Evolutionary conservation across 2,329 filamentous ascomycete species (phyloP).

Genomic region (Madurella mycetomatis): DNA sequence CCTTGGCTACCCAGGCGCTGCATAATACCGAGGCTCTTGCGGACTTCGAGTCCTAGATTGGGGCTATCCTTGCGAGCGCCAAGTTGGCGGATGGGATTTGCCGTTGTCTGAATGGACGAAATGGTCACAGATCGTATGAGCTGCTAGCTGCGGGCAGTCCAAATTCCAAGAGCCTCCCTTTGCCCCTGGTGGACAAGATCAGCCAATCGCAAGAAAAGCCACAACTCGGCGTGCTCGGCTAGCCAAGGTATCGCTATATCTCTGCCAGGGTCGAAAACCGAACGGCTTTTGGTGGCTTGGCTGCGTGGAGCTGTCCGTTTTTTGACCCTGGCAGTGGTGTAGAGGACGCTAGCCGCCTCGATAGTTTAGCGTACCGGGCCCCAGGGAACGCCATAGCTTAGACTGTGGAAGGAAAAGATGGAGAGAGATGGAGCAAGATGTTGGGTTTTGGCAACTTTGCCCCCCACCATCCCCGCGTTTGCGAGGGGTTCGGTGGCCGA

Average conservation of each 20-base stretch:
- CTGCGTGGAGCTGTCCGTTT: too few relatives aligned
- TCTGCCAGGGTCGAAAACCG: too few relatives aligned
- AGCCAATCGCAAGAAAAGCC: conserved; percentile 18
- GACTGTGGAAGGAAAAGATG: neutral
- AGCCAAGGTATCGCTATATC: neutral
- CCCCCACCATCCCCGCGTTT: conserved; percentile 11
- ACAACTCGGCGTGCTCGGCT: conserved; percentile 12
- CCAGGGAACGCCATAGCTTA: neutral
- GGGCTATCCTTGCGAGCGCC: conserved; percentile 7
- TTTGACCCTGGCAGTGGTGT: too few relatives aligned
- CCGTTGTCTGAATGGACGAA: neutral
- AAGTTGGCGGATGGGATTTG: conserved; percentile 1
- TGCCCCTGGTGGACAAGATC: neutral
- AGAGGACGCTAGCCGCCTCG: neutral
- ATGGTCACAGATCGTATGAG: neutral
- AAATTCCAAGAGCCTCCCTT: conserved; percentile 10
- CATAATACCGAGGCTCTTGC: conserved; percentile 9
- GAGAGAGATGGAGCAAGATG: neutral
- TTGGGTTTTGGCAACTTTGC: too few relatives aligned
- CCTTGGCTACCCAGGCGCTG: neutral
- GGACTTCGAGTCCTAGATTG: neutral
- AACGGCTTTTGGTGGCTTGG: too few relatives aligned
- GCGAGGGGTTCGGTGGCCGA: neutral
- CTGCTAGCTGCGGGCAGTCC: neutral
- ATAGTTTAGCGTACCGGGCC: neutral